Evolutionary conservation across 306 rosid species (phyloP).

Genomic region (Quercus bicolor): DNA sequence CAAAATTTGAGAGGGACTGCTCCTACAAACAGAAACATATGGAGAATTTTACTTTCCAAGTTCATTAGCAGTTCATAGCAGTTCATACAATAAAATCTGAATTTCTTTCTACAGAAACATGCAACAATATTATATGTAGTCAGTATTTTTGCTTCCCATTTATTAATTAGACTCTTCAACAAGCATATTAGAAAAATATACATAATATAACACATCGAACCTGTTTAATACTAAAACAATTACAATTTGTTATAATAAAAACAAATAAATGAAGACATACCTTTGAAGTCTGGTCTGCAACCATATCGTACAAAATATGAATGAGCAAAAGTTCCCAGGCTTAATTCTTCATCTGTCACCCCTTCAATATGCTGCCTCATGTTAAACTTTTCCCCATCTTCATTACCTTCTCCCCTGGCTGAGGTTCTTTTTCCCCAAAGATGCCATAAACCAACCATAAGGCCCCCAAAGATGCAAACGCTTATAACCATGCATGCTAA

Average conservation of each 20-base stretch:
- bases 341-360: conserved; percentile 25
- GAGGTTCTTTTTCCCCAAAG: conserved; percentile 52
- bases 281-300: conserved; percentile 74
- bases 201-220: neutral
- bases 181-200: neutral
- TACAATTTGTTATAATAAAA: neutral
- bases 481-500: conserved; percentile 64
- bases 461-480: conserved; percentile 71
- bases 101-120: neutral
- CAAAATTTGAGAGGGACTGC: too few species aligned
- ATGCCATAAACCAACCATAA: conserved; percentile 65
- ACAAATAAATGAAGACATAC: conserved; percentile 26
- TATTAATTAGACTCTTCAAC: neutral
- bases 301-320: conserved; percentile 52
- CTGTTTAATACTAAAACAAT: neutral
- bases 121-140: neutral
- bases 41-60: neutral
- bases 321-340: conserved; percentile 24
- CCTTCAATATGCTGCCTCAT: conserved; percentile 20
- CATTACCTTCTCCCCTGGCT: conserved; percentile 20
- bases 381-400: conserved; percentile 17
- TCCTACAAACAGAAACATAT: too few species aligned
- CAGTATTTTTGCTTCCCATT: neutral
- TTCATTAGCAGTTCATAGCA: neutral
- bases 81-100: neutral